Conservation (phyloP, 1,139 yeast species). For the Magnusiomyces paraingens region DNA sequence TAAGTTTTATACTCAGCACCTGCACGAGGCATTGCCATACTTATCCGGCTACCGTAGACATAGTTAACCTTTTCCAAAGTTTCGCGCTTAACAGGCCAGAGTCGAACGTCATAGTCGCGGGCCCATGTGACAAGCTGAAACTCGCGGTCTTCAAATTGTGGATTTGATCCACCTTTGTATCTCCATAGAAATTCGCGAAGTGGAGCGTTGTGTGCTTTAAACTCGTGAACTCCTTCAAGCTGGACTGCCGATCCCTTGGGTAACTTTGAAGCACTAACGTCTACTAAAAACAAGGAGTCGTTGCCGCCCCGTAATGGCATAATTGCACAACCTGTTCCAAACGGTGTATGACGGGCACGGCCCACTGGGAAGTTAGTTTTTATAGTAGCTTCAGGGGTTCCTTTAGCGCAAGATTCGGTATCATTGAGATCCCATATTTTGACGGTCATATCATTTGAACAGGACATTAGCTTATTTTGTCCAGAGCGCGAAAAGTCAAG, state of each 20-base stretch:
- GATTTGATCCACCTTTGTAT: conserved; percentile 42
- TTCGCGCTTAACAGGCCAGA: conserved; percentile 70
- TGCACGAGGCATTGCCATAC: conserved; percentile 34
- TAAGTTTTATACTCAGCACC: conserved; percentile 46
- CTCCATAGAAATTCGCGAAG: conserved; percentile 89
- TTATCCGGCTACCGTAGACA: conserved; percentile 37
- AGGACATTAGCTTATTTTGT: conserved; percentile 58
- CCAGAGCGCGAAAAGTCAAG: conserved; percentile 67
- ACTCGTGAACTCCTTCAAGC: conserved; percentile 52
- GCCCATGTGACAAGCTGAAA: conserved; percentile 93
- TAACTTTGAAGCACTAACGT: conserved; percentile 26
- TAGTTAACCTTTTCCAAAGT: conserved; percentile 56
- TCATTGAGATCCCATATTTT: conserved; percentile 71
- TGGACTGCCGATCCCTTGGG: neutral
- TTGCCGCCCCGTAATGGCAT: conserved; percentile 89
- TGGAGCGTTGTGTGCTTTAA: conserved; percentile 78
- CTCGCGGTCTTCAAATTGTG: conserved; percentile 59
- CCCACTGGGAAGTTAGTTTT: conserved; percentile 78
- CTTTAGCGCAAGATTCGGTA: conserved; percentile 23
- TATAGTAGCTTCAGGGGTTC: conserved; percentile 42
- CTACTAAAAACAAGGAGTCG: conserved; percentile 63
- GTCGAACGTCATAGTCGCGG: conserved; percentile 71
- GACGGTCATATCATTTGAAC: conserved; percentile 83
- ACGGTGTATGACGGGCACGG: conserved; percentile 81
- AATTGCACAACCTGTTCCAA: conserved; percentile 84